Base-by-base conservation (phyloP, 2,329 filamentous ascomycete genomes). In the Aspergillus viridinutans region DNA sequence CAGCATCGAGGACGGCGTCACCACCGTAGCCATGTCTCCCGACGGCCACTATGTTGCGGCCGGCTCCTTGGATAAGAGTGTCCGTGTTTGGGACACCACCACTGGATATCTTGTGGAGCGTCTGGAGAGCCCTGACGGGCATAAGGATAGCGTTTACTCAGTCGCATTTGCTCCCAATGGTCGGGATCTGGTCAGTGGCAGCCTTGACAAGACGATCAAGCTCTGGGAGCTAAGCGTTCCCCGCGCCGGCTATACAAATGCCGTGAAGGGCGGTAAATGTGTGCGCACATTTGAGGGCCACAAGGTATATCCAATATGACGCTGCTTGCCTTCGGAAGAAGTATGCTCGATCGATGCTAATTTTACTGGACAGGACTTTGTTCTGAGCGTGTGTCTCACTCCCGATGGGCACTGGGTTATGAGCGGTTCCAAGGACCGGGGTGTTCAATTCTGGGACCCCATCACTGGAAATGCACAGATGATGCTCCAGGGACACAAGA, bases 401-500 rank as follows among this genome's bases (percentile, higher is more conserved):
- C 94, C 94, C 17, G 92, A 97, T 72, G 90, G 90, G 61, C 85
- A 88, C 68, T 99, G 94, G 94, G 93, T 99, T 56, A 88, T 99
- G 76, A 96, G 91, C 61, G 94, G 94, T 48, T 96, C 92, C 60
- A 99, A 99, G 80, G 94, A 99, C 71, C 86, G 94, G 52, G 93
- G 94, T 50, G 94, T 99, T 23, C 94, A 97, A 72, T 97, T 99
- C 81, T 99, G 94, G 94, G 93, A 99, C 71, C 93, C 94, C 21
- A 85, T 88, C 67, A 97, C 92, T 21, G 94, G 93, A 38, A 88
- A 90, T 64, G 95, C 93, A 1, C 93, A 97, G 77, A 88, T 99
- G 73, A 97, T 97, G 94, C 84, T 99, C 60, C 94, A 97, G 76
- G 94, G 94, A 26, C 94, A 99, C 74, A 97, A 97, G 83, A 97